Evolutionary conservation across 2,329 filamentous ascomycete genomes (phyloP).

Genomic region (Pseudofabraea citricarpa): DNA sequence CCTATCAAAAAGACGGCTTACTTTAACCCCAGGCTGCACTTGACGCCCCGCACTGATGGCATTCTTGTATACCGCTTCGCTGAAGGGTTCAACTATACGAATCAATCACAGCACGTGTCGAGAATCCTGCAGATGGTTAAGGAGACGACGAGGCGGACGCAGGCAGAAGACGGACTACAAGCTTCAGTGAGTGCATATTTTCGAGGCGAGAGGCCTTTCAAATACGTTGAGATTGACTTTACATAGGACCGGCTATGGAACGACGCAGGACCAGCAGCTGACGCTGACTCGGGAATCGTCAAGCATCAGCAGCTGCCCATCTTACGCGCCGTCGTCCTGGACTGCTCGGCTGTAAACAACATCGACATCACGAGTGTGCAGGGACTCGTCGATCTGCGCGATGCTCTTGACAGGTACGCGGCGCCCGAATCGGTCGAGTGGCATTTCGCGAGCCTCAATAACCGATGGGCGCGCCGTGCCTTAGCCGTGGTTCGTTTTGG

Average conservation of each 20-base stretch:
- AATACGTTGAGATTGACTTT: no score
- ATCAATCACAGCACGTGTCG: constrained; percentile 45
- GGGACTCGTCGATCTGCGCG: constrained; percentile 47
- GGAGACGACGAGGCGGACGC: no score
- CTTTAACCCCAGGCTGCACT: constrained; percentile 41
- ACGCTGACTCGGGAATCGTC: no score
- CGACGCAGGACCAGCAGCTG: constrained; percentile 37
- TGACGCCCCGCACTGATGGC: constrained; percentile 45
- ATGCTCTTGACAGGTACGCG: constrained; percentile 47
- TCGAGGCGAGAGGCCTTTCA: no score
- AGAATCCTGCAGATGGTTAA: no score
- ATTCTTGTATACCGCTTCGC: constrained; percentile 51
- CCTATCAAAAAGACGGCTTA: constrained; percentile 46
- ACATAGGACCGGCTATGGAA: constrained; percentile 49
- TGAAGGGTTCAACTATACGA: constrained; percentile 53
- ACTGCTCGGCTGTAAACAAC: constrained; percentile 50
- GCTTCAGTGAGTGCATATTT: no score
- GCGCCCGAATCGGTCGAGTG: constrained; percentile 31
- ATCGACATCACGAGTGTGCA: constrained; percentile 53
- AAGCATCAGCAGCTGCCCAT: no score
- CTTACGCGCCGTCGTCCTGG: constrained; percentile 49
- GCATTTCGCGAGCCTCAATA: constrained; percentile 46
- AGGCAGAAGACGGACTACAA: no score
- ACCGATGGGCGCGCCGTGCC: constrained; percentile 52
- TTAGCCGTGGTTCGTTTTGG: constrained; percentile 51